phyloP scores from a whole-genome alignment of 2,329 filamentous ascomycete species.

The Mycosphaerella sp. region DNA sequence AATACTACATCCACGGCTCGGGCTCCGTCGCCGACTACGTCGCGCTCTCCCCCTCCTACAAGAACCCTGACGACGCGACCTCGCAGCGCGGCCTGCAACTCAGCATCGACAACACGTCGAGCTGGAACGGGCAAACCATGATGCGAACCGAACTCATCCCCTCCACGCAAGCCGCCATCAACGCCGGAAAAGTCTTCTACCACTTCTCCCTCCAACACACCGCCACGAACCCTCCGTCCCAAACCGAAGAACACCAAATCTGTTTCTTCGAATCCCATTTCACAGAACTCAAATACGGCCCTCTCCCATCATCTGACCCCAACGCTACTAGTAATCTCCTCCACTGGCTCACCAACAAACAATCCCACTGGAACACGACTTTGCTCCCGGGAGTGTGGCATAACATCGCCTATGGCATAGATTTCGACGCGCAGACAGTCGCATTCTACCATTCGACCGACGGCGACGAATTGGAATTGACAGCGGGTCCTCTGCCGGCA shows the following conservation, averaged over 20 bases:
- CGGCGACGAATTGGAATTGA: conserved; percentile 50
- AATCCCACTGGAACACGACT: conserved; percentile 57
- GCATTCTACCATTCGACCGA: conserved; percentile 66
- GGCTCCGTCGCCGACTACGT: conserved; percentile 54
- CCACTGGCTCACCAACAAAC: conserved; percentile 58
- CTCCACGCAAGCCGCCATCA: conserved; percentile 60
- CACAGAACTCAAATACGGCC: conserved; percentile 67
- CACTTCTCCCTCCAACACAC: conserved; percentile 63
- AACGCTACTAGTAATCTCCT: conserved; percentile 51
- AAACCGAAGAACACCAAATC: conserved; percentile 62
- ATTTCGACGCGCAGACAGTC: conserved; percentile 58
- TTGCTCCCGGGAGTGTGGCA: conserved; percentile 63
- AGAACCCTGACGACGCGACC: conserved; percentile 58
- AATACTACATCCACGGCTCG: conserved; percentile 69
- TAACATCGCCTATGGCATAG: conserved; percentile 68
- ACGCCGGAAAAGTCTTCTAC: conserved; percentile 61
- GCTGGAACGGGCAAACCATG: conserved; percentile 69
- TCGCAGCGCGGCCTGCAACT: conserved; percentile 62
- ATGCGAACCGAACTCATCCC: conserved; percentile 68
- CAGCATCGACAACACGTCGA: conserved; percentile 57
- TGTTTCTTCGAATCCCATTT: conserved; percentile 64
- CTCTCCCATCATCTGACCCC: conserved; percentile 44
- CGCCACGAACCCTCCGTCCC: conserved; percentile 54
- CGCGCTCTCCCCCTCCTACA: conserved; percentile 54
- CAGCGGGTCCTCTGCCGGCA: conserved; percentile 54